Conservation (phyloP, 208 protist species). For the Borovskyia barvae region DNA sequence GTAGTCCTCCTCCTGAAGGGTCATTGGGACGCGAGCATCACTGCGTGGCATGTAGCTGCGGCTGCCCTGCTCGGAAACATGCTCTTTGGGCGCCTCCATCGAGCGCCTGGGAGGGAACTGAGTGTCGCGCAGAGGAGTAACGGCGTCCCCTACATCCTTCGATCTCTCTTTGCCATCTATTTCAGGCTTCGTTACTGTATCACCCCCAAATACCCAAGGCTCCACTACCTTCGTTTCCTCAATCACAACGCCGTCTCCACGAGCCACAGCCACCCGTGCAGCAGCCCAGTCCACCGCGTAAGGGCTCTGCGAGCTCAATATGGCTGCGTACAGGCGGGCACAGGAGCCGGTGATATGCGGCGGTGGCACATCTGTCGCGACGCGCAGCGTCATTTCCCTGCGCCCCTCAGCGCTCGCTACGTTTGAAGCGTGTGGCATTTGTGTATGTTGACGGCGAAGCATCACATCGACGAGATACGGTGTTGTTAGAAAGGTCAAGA, state of each 20-base stretch:
- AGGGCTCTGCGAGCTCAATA: constrained; percentile 31
- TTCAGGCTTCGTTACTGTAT: not conserved
- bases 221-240: constrained; percentile 36
- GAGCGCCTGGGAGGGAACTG: too few relatives aligned
- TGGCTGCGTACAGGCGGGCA: constrained; percentile 29
- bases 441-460: constrained; percentile 8
- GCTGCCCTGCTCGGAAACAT: not conserved
- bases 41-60: not conserved
- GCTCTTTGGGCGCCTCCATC: too few relatives aligned
- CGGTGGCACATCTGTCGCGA: constrained; percentile 1
- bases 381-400: not conserved
- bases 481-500: constrained; percentile 21
- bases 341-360: constrained; percentile 7
- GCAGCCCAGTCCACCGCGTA: constrained; percentile 46
- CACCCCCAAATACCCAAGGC: constrained; percentile 11
- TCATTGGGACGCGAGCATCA: constrained; percentile 17
- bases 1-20: constrained; percentile 25
- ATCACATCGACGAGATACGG: constrained; percentile 14
- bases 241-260: constrained; percentile 40
- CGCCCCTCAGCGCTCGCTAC: not conserved
- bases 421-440: not conserved
- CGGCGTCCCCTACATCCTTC: too few relatives aligned
- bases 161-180: not conserved
- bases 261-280: constrained; percentile 23
- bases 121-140: too few relatives aligned